Evolutionary conservation across 352 stramenopile genomes (phyloP).

Genomic region (Phytophthora sp.): DNA sequence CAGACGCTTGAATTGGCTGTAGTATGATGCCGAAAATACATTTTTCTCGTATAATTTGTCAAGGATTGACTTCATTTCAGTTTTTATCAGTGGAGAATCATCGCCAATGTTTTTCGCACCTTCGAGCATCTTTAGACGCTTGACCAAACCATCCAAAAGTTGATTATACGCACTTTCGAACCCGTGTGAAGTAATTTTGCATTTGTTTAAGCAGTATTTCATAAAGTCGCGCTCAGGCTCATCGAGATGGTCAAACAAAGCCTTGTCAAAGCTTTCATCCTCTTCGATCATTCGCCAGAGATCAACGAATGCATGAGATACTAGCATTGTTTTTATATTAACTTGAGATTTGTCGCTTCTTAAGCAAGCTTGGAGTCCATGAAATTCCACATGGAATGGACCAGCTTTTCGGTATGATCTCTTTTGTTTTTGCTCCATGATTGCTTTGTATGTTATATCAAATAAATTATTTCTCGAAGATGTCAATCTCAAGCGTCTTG

Average conservation of each 20-base stretch:
- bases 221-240: conserved; percentile 10
- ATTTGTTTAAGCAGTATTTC: conserved; percentile 2
- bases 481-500: conserved; percentile 4
- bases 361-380: conserved; percentile 4
- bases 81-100: background rate
- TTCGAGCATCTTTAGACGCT: background rate
- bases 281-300: background rate
- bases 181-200: conserved; percentile 1
- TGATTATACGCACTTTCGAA: conserved; percentile 12
- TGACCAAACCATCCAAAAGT: background rate
- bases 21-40: conserved; percentile 2
- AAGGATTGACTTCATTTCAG: conserved; percentile 4
- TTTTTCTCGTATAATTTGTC: conserved; percentile 6
- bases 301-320: conserved; percentile 6
- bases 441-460: conserved; percentile 2
- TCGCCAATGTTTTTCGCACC: background rate
- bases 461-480: conserved; percentile 1
- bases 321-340: conserved; percentile 8
- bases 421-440: conserved; percentile 7
- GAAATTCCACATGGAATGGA: background rate
- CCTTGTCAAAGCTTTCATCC: background rate
- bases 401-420: conserved; percentile 5
- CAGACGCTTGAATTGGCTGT: conserved; percentile 1
- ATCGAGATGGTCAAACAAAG: conserved; percentile 1
- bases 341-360: background rate